Base-by-base conservation (phyloP, 2,329 filamentous ascomycete species). In the Torrubiella hemipterigena region DNA sequence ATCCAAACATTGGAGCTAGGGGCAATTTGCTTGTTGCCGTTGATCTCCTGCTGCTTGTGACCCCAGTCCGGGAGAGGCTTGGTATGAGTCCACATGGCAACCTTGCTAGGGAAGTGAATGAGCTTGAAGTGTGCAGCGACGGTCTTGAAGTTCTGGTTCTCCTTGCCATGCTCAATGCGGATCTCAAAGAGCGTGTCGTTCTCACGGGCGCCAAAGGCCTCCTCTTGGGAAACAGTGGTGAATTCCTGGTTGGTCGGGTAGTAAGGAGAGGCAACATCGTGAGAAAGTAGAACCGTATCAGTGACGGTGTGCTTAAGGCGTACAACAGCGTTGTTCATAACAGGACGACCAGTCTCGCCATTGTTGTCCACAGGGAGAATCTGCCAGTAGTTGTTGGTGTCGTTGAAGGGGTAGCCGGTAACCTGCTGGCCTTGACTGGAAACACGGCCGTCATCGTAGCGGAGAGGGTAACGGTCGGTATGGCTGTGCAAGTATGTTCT, bases 191-290 rank as follows among this genome's bases (percentile, higher is more conserved):
- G 60, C 1, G 87, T 94, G 42, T 98, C 91, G 42, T 93, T 89
- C 50, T 73, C 74, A 25, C 87, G 80, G 26, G 73, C 66, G 20
- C 74, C 81, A 35, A 76, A 67, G 4, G 81, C 86, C 21, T 89
- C 73, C 24, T 84, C 81, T 2, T 70, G 46, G 10, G 74, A 56
- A 6, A 87, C 78, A 11, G 85, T 86, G 12, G 91, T 96, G 52
- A 98, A 98, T 54, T 98, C 91, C 58, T 98, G 91, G 67, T 98
- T 98, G 38, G 91, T 98, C 5, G 91, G 89, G 56, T 78, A 93
- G 62, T 79, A 94, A 17, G 91, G 91, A 31, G 91, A 98, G 14
- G 91, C 91, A 40, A 98, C 91, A 57, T 98, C 91, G 56, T 98
- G 91, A 4, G 87, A 93, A 34, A 98, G 63, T 16, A 98, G 78